A percentile compares a stretch with the other conserved stretches of the same genome.
phyloP scores from a whole-genome alignment of 2,329 filamentous ascomycete genomes.

The Pseudopyrenochaeta lycopersici region DNA sequence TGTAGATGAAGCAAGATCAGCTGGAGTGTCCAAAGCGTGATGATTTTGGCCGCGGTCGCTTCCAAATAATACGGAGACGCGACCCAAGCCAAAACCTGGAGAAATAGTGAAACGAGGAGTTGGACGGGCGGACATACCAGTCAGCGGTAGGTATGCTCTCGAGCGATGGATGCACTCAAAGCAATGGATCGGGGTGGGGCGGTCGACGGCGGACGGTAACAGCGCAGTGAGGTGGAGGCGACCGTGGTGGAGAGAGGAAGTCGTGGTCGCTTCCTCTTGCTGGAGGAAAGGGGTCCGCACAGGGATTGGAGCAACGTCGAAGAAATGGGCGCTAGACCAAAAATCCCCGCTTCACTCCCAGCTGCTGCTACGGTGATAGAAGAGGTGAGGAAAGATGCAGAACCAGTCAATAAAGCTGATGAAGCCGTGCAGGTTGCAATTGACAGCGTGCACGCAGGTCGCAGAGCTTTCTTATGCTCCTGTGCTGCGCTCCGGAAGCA shows the following conservation, averaged over 20 bases:
- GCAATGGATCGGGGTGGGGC: slow-evolving; percentile 36
- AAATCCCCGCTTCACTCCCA: slow-evolving; percentile 39
- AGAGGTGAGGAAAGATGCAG: slow-evolving; percentile 11
- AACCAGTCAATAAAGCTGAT: slow-evolving; percentile 1
- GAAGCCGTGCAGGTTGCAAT: slow-evolving; percentile 26
- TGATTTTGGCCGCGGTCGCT: slow-evolving; percentile 26
- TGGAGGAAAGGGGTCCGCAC: slow-evolving; percentile 51
- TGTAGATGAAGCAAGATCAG: slow-evolving; percentile 36
- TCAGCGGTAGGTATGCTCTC: slow-evolving; percentile 46
- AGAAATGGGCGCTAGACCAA: slow-evolving; percentile 42
- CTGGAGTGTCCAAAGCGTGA: slow-evolving; percentile 20
- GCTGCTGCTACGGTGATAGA: slow-evolving; percentile 11
- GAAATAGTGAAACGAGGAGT: slow-evolving; percentile 42
- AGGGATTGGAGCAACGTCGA: slow-evolving; percentile 47
- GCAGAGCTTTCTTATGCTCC: slow-evolving; percentile 19
- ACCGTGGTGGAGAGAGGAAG: slow-evolving; percentile 46
- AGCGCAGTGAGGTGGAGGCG: slow-evolving; percentile 39
- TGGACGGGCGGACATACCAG: slow-evolving; percentile 45
- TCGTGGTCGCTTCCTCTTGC: slow-evolving; percentile 43
- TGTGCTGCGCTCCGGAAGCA: slow-evolving; percentile 19
- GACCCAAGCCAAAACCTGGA: slow-evolving; percentile 44
- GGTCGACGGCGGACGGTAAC: slow-evolving; percentile 35
- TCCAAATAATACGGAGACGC: slow-evolving; percentile 43
- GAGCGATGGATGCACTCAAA: slow-evolving; percentile 45
- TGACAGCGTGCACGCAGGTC: slow-evolving; percentile 26